Base-by-base conservation (phyloP, 805 yeast genomes). In the Cyberlindnera euphorbiae region DNA sequence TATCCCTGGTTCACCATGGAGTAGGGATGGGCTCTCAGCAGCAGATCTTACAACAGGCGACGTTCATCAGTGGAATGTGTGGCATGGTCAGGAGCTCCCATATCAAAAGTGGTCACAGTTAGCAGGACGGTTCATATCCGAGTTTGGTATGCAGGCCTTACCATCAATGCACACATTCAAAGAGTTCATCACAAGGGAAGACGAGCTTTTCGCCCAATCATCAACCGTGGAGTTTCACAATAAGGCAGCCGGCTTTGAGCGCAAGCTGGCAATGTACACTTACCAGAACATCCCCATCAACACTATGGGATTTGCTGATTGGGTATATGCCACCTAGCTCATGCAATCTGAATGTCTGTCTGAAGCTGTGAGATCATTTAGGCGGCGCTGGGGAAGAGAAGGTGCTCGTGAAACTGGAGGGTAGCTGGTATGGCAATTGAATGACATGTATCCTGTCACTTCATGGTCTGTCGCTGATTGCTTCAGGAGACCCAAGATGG, bases 61-160 rank as follows among this genome's bases (percentile, higher is more conserved):
- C 46, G 55, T 68, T 5, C 78, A 73, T 44, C 76, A 71, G 41
- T 73, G 78, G 78, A 70, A 71, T 43, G 73, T 73, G 8, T 73
- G 77, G 77, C 79, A 73, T 43, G 78, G 77, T 1, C 50, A 58
- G 16, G 73, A 70, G 47, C 67, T 65, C 35, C 63, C 60, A 41
- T 72, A 72, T 44, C 79, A 73, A 42, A 56, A 69, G 46, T 70
- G 75, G 75, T 52, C 53, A 28, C 55, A 59, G 32, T 50, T 72
- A 3, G 66, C 62, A 6, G 78, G 77, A 3, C 44, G 77, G 21
- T 73, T 73, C 52, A 63, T 73, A 4, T 63, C 72, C 22, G 79
- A 73, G 49, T 73, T 73, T 55, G 79, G 78, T 1, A 72, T 73
- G 77, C 64, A 63, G 38, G 70, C 69, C 1, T 58, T 67, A 13